These are phyloP conservation scores for Ganoderma lucidum DNA, from an alignment of 1,284 basidiomycete genomes.

Conservation along the genomic window DNA sequence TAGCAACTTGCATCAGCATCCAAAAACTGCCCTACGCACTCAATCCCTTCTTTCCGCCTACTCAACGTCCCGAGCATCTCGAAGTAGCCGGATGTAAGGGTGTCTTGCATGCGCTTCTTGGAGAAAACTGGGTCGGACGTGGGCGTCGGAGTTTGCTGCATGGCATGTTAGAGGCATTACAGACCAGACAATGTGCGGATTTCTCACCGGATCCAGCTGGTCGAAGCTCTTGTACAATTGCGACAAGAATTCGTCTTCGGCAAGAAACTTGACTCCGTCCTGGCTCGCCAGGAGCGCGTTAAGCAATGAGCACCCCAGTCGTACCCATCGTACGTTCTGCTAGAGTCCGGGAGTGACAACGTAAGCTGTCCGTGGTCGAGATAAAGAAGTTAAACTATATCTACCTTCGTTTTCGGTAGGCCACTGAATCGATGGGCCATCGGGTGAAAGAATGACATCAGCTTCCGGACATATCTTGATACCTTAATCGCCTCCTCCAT, in stretches of 20 bases:
- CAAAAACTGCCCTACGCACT: slow-evolving; percentile 61
- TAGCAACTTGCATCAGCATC: neutral
- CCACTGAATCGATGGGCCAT: slow-evolving; percentile 88
- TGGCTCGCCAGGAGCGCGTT: slow-evolving; percentile 84
- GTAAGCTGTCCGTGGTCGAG: neutral
- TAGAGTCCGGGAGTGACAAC: slow-evolving; percentile 41
- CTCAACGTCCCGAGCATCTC: slow-evolving; percentile 95
- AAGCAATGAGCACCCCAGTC: slow-evolving; percentile 83
- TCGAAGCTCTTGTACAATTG: slow-evolving; percentile 91
- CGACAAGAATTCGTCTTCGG: slow-evolving; percentile 87
- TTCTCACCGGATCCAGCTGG: slow-evolving; percentile 88
- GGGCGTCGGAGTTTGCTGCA: slow-evolving; percentile 70
- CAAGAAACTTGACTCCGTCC: slow-evolving; percentile 87
- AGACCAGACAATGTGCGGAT: slow-evolving; percentile 13
- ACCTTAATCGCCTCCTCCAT: slow-evolving; percentile 96
- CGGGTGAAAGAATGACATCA: slow-evolving; percentile 95
- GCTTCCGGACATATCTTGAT: slow-evolving; percentile 85
- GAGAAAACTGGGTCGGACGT: slow-evolving; percentile 88
- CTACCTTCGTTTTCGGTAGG: slow-evolving; percentile 76
- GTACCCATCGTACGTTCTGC: slow-evolving; percentile 86
- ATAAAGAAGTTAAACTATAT: slow-evolving; percentile 24
- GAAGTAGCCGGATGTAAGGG: slow-evolving; percentile 92
- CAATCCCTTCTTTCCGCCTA: slow-evolving; percentile 87
- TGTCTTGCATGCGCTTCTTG: slow-evolving; percentile 82
- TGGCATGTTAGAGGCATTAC: neutral